These are phyloP conservation scores for Escovopsis sp. DNA, from an alignment of 2,329 filamentous ascomycete species.

Conservation along the genomic window DNA sequence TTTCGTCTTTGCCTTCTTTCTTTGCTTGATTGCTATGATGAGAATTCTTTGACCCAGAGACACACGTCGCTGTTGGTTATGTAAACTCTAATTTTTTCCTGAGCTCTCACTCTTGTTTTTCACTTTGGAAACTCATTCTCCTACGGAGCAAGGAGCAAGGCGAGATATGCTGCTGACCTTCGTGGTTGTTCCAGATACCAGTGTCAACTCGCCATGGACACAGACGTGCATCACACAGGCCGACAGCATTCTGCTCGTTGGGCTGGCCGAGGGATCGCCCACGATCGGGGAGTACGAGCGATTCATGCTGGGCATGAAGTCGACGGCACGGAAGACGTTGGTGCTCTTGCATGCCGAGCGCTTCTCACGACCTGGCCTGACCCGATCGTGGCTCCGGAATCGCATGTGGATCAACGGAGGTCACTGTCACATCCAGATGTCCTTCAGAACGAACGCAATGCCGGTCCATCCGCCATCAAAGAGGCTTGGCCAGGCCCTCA, in stretches of 20 bases:
- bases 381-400: constrained; percentile 79
- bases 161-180: constrained; percentile 16
- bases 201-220: constrained; percentile 94
- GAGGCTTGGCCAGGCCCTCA: constrained; percentile 71
- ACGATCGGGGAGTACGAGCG: constrained; percentile 92
- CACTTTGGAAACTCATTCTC: constrained; percentile 3
- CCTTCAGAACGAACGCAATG: constrained; percentile 61
- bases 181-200: constrained; percentile 56
- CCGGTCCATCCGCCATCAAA: constrained; percentile 62
- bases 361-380: constrained; percentile 73
- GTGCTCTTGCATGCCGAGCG: constrained; percentile 81
- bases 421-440: constrained; percentile 96
- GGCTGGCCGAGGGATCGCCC: constrained; percentile 77
- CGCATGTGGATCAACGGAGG: constrained; percentile 96
- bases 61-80: constrained; percentile 38
- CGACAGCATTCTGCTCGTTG: constrained; percentile 88
- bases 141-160: not conserved
- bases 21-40: constrained; percentile 27
- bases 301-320: constrained; percentile 93
- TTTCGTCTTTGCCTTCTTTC: not conserved
- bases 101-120: constrained; percentile 18
- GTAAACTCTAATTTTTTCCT: constrained; percentile 58
- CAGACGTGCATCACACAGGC: constrained; percentile 95
- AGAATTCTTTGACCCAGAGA: constrained; percentile 36
- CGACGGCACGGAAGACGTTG: constrained; percentile 83